Conservation (phyloP, 177 flowering plant species). For the Tripterygium wilfordii region DNA sequence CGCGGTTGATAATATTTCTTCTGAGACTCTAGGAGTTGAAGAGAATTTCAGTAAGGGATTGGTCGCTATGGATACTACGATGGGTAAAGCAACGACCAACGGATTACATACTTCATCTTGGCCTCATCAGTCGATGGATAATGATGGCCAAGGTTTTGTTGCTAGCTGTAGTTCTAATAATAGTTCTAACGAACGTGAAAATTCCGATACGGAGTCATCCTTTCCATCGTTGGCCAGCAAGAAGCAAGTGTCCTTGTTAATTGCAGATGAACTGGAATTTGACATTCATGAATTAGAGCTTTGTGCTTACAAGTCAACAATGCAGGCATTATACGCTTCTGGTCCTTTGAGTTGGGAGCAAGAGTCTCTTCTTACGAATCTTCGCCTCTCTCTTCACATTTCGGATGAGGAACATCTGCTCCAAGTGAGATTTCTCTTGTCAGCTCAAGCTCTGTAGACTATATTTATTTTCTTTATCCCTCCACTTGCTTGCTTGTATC, state of each 20-base stretch:
- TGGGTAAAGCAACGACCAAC: background rate
- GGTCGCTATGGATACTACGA: background rate
- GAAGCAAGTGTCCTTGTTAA: background rate
- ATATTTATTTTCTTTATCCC: too few species aligned
- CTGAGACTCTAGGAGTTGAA: background rate
- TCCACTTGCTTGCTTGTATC: too few species aligned
- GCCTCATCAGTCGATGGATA: slow-evolving; percentile 9
- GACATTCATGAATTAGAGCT: slow-evolving; percentile 48
- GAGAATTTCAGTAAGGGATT: background rate
- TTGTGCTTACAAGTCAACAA: slow-evolving; percentile 44
- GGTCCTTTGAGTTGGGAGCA: slow-evolving; percentile 71
- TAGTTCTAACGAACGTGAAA: background rate
- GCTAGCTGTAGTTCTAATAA: slow-evolving; percentile 42
- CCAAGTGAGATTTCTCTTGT: slow-evolving; percentile 35
- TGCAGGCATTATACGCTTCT: slow-evolving; percentile 49
- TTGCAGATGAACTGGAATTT: slow-evolving; percentile 17
- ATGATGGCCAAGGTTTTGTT: slow-evolving; percentile 30
- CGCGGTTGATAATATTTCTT: background rate
- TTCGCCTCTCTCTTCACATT: slow-evolving; percentile 48
- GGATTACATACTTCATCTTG: slow-evolving; percentile 1
- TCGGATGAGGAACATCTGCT: slow-evolving; percentile 55
- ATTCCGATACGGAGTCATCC: slow-evolving; percentile 35
- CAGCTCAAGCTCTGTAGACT: slow-evolving; percentile 16
- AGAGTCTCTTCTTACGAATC: slow-evolving; percentile 52
- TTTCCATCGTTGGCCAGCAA: slow-evolving; percentile 14